Conservation (phyloP, 768 basidiomycete genomes). For the Coprinellus micaceus region DNA sequence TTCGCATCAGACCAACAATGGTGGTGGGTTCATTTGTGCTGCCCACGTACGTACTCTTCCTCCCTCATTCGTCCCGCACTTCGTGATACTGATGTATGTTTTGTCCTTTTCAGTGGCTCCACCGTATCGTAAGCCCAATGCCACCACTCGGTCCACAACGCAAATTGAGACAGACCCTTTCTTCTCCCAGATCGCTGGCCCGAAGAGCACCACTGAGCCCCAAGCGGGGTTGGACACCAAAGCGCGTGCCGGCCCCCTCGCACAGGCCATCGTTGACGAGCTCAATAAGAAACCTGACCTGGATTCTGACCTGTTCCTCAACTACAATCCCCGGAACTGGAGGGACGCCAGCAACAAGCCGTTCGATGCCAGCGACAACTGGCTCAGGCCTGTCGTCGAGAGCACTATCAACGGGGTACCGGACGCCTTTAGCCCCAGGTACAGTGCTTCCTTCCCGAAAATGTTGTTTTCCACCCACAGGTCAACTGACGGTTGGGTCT, state of each 20-base stretch:
- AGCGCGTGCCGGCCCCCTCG: slow-evolving; percentile 46
- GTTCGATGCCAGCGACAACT: slow-evolving; percentile 45
- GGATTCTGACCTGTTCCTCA: slow-evolving; percentile 40
- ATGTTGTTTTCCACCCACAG: not conserved
- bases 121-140: slow-evolving; percentile 37
- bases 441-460: not conserved
- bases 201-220: slow-evolving; percentile 50
- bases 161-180: not conserved
- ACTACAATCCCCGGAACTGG: slow-evolving; percentile 53
- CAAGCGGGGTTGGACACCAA: slow-evolving; percentile 54
- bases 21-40: slow-evolving; percentile 56
- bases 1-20: slow-evolving; percentile 43
- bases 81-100: slow-evolving; percentile 1
- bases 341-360: slow-evolving; percentile 40
- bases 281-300: slow-evolving; percentile 34
- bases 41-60: slow-evolving; percentile 44
- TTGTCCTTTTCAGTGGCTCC: slow-evolving; percentile 34
- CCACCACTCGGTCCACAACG: not conserved
- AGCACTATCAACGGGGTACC: slow-evolving; percentile 44
- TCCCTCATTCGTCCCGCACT: not conserved
- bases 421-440: slow-evolving; percentile 54
- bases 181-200: slow-evolving; percentile 43
- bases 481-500: not conserved
- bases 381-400: slow-evolving; percentile 44
- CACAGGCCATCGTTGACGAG: slow-evolving; percentile 44